Percentiles rank a stretch among this genome's conserved stretches.
Evolutionary conservation across 2,329 filamentous ascomycete species (phyloP).

Genomic region (Cladosporium sp.): DNA sequence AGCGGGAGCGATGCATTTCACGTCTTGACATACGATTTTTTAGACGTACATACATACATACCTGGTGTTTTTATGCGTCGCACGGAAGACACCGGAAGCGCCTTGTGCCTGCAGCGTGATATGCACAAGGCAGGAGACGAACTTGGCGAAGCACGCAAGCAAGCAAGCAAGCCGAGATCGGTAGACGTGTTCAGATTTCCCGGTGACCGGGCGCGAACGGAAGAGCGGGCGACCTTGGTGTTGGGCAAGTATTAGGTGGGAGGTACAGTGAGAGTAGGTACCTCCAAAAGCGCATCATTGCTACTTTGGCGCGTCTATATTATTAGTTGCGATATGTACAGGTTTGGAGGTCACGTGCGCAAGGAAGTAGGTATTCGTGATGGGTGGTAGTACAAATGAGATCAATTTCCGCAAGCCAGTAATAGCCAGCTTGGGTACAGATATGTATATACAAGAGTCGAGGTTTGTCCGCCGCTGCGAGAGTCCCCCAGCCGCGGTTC

Average conservation of each 20-base stretch:
- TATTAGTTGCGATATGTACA: not conserved
- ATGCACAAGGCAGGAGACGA: not conserved
- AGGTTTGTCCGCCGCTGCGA: not conserved
- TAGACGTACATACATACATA: not conserved
- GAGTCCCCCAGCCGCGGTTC: not conserved
- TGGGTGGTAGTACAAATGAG: constrained; percentile 17
- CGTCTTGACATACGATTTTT: no score
- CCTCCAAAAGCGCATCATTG: not conserved
- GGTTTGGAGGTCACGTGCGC: not conserved
- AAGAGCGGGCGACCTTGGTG: not conserved
- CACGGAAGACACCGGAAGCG: not conserved
- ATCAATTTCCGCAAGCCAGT: constrained; percentile 8
- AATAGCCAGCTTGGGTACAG: not conserved
- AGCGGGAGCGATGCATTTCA: not conserved
- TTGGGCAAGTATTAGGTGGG: not conserved
- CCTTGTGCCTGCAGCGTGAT: not conserved
- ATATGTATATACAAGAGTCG: constrained; percentile 17
- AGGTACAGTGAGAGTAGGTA: not conserved
- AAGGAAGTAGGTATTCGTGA: not conserved
- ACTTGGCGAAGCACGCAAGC: not conserved
- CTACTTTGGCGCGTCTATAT: not conserved
- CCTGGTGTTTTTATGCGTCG: not conserved
- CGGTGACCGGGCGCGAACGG: constrained; percentile 10
- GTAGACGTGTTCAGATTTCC: constrained; percentile 7
- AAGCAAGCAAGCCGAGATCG: not conserved